phyloP scores from a whole-genome alignment of 1,284 basidiomycete species.

The Tylopilus sp. region DNA sequence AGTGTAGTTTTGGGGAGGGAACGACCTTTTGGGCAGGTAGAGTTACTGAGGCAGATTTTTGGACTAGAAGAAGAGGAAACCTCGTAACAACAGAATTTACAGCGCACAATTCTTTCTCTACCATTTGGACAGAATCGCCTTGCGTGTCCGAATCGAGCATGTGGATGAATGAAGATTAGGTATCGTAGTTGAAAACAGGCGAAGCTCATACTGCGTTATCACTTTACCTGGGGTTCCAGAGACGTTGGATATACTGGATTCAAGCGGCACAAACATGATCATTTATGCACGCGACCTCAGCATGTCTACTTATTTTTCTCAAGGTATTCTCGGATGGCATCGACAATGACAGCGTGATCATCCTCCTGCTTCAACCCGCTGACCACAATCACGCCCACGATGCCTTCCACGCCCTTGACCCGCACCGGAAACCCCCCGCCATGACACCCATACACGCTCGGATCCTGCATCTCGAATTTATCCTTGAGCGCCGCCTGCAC shows the following conservation, averaged over 20 bases:
- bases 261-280: no score
- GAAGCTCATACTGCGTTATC: no score
- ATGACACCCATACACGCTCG: conserved; percentile 43
- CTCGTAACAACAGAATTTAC: no score
- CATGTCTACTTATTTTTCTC: not conserved
- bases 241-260: no score
- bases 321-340: conserved; percentile 45
- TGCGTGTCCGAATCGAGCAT: no score
- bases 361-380: conserved; percentile 46
- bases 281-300: no score
- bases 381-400: conserved; percentile 49
- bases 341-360: conserved; percentile 47
- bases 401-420: conserved; percentile 46
- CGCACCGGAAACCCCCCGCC: conserved; percentile 49
- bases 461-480: conserved; percentile 27
- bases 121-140: no score
- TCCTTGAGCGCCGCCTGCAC: conserved; percentile 6
- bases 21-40: conserved; percentile 82
- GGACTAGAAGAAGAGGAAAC: conserved; percentile 62
- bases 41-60: conserved; percentile 79
- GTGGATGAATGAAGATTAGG: no score
- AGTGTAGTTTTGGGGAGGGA: conserved; percentile 89
- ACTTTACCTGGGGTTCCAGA: no score
- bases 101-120: no score
- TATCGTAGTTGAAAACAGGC: no score